Evolutionary conservation across 164 flowering plant species (phyloP).

Genomic region (Sextonia rubra): DNA sequence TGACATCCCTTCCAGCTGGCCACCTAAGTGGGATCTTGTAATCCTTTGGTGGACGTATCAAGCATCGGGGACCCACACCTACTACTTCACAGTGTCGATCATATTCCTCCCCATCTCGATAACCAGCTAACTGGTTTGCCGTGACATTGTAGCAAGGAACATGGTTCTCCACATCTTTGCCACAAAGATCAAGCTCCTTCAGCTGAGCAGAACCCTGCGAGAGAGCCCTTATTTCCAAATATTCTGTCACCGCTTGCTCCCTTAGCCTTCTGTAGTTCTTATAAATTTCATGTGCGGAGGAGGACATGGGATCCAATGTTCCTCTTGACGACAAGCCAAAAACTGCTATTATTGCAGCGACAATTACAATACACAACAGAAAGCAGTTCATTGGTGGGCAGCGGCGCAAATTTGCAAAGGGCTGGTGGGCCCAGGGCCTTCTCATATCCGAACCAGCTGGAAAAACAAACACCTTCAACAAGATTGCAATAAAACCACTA

Average conservation of each 20-base stretch:
- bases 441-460: conserved; percentile 55
- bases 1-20: conserved; percentile 91
- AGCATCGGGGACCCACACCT: conserved; percentile 35
- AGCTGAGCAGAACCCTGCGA: conserved; percentile 34
- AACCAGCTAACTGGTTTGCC: conserved; percentile 60
- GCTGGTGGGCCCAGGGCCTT: conserved; percentile 57
- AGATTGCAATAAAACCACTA: not conserved
- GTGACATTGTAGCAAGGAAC: conserved; percentile 90
- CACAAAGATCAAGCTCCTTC: conserved; percentile 70
- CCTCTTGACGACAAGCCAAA: conserved; percentile 54
- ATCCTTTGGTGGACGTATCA: conserved; percentile 87
- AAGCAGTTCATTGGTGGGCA: conserved; percentile 64
- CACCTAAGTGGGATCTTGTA: conserved; percentile 88
- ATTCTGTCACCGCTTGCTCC: conserved; percentile 70
- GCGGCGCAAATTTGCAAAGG: conserved; percentile 40
- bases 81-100: conserved; percentile 88
- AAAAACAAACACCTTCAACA: not conserved
- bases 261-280: conserved; percentile 65
- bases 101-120: conserved; percentile 74
- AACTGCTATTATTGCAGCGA: conserved; percentile 53
- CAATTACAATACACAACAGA: conserved; percentile 52
- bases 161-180: conserved; percentile 72
- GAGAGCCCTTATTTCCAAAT: conserved; percentile 59
- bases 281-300: conserved; percentile 39
- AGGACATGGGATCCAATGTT: conserved; percentile 31